Evolutionary conservation across 2,329 filamentous ascomycete genomes (phyloP).

Genomic region (Microascus cirrosus): DNA sequence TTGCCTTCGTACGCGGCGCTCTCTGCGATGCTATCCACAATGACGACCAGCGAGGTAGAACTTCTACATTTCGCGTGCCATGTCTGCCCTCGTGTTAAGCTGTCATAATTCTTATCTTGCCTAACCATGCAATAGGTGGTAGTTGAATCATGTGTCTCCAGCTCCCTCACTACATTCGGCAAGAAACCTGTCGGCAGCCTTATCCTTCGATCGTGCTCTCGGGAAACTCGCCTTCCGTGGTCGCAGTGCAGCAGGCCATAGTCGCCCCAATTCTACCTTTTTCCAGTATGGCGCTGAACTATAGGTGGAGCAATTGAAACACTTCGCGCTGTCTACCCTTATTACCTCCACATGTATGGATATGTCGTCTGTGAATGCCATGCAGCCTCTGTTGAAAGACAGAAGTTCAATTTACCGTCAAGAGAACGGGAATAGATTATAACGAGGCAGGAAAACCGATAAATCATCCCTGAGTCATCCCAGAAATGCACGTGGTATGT

Average conservation of each 20-base stretch:
- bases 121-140: not conserved
- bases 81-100: too few species aligned
- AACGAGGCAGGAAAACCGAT: slow-evolving; percentile 8
- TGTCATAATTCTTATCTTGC: too few species aligned
- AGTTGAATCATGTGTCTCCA: slow-evolving; percentile 4
- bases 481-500: slow-evolving; percentile 17
- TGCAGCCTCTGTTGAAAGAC: slow-evolving; percentile 14
- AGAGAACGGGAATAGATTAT: not conserved
- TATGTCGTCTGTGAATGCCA: slow-evolving; percentile 8
- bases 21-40: not conserved
- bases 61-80: slow-evolving; percentile 8
- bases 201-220: slow-evolving; percentile 14
- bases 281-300: slow-evolving; percentile 10
- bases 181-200: slow-evolving; percentile 11
- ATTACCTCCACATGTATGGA: slow-evolving; percentile 10
- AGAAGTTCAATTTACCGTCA: too few species aligned
- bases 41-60: not conserved
- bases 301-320: slow-evolving; percentile 14
- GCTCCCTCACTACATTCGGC: slow-evolving; percentile 6
- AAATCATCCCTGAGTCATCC: slow-evolving; percentile 11
- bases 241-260: slow-evolving; percentile 12
- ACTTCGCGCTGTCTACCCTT: slow-evolving; percentile 12
- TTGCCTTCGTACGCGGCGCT: not conserved
- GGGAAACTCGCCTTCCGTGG: slow-evolving; percentile 9
- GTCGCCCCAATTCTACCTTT: slow-evolving; percentile 17